Evolutionary conservation across 2,329 filamentous ascomycete genomes (phyloP).

Genomic region (Nothophoma quercina): DNA sequence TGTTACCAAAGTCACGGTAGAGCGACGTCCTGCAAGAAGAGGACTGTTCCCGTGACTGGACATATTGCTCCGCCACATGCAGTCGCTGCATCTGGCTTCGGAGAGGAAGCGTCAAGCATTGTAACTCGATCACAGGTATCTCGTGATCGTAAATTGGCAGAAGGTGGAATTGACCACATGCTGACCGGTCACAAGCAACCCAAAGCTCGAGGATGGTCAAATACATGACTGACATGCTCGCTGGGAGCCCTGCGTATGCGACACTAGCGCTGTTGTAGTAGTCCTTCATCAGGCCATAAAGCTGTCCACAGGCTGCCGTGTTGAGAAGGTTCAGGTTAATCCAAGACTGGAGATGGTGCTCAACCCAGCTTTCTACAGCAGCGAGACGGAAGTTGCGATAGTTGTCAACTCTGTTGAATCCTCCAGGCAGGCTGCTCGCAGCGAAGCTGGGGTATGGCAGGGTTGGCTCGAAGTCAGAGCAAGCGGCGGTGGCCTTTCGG

Average conservation of each 20-base stretch:
- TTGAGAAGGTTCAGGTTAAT: conserved; percentile 33
- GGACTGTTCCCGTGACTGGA: conserved; percentile 44
- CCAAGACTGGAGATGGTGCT: conserved; percentile 52
- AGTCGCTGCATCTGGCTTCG: conserved; percentile 58
- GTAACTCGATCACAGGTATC: conserved; percentile 51
- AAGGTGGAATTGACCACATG: conserved; percentile 49
- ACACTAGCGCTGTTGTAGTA: conserved; percentile 24
- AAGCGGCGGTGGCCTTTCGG: conserved; percentile 1
- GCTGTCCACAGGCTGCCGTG: conserved; percentile 31
- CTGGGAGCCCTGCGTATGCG: conserved; percentile 54
- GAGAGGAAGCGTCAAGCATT: conserved; percentile 56
- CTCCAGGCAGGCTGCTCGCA: conserved; percentile 15
- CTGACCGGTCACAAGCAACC: conserved; percentile 63
- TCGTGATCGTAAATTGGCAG: conserved; percentile 58
- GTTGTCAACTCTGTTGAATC: conserved; percentile 15
- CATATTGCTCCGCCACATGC: conserved; percentile 56
- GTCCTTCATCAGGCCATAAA: conserved; percentile 20
- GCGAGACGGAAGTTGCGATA: conserved; percentile 54
- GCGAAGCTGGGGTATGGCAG: conserved; percentile 16
- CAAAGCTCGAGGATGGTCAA: conserved; percentile 66
- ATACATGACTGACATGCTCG: conserved; percentile 62
- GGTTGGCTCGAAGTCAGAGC: conserved; percentile 20
- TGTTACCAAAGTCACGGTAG: conserved; percentile 49
- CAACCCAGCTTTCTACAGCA: conserved; percentile 61
- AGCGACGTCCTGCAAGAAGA: conserved; percentile 37